Conservation (phyloP, 2,329 filamentous ascomycete species). For the Sclerotiophoma versabilis region DNA sequence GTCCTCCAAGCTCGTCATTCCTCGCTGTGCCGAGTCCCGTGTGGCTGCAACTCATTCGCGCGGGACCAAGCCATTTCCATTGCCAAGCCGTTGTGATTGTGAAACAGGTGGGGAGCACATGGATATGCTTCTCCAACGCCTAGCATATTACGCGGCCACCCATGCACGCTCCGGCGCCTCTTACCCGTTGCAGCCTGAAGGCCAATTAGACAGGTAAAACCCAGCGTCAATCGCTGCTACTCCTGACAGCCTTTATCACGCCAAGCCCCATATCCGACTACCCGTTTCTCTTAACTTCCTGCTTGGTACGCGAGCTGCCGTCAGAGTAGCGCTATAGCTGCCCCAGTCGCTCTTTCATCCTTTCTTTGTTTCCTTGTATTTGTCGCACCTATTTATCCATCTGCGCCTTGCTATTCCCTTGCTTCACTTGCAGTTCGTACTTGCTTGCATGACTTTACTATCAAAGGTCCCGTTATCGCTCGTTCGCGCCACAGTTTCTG, state of each 20-base stretch:
- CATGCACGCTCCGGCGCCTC: constrained; percentile 29
- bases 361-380: constrained; percentile 18
- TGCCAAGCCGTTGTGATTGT: constrained; percentile 29
- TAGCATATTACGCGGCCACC: constrained; percentile 40
- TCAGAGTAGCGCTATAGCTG: constrained; percentile 37
- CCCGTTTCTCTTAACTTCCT: constrained; percentile 42
- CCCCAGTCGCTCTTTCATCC: constrained; percentile 29
- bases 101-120: constrained; percentile 32
- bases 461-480: constrained; percentile 34
- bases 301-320: constrained; percentile 24
- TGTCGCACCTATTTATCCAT: constrained; percentile 1
- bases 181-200: constrained; percentile 27
- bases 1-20: constrained; percentile 12
- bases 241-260: constrained; percentile 35
- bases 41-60: constrained; percentile 7
- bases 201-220: constrained; percentile 29
- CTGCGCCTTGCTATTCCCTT: constrained; percentile 14
- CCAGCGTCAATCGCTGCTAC: constrained; percentile 24
- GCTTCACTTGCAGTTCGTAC: constrained; percentile 12
- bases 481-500: constrained; percentile 34
- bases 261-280: constrained; percentile 40
- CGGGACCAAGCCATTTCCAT: constrained; percentile 20
- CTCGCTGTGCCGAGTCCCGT: constrained; percentile 17
- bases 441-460: constrained; percentile 37
- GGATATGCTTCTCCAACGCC: constrained; percentile 27